These are phyloP conservation scores for Flaveria trinervia DNA, from an alignment of 129 eudicot genomes.

Conservation along the genomic window DNA sequence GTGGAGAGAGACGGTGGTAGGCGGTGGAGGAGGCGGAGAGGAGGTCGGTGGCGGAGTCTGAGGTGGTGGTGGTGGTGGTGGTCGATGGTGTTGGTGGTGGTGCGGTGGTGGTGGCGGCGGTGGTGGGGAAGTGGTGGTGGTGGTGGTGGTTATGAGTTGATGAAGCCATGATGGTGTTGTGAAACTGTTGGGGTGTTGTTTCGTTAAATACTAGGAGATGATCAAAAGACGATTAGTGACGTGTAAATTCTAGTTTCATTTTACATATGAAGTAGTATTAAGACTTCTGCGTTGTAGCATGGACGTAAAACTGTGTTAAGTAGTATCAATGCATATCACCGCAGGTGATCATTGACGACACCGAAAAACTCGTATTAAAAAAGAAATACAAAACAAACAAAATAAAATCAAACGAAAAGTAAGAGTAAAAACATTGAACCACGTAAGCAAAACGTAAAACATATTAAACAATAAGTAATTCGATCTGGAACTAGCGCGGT, in stretches of 20 bases:
- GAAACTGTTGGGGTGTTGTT: conserved; percentile 14
- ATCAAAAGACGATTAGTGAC: conserved; percentile 25
- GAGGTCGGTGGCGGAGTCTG: conserved; percentile 39
- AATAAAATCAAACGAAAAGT: too few species aligned
- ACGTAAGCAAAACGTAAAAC: too few species aligned
- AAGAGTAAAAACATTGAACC: too few species aligned
- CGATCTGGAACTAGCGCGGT: too few species aligned
- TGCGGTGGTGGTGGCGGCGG: conserved; percentile 60
- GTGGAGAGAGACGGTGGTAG: conserved; percentile 43
- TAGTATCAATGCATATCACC: too few species aligned
- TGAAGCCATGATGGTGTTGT: conserved; percentile 32
- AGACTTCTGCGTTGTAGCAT: too few species aligned
- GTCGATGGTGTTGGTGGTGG: conserved; percentile 91
- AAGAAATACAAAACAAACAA: too few species aligned
- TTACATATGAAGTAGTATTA: too few species aligned
- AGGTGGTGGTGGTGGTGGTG: conserved; percentile 39
- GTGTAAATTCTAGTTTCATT: conserved; percentile 11
- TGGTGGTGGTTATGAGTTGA: conserved; percentile 30
- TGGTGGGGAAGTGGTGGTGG: conserved; percentile 32
- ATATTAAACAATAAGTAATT: too few species aligned
- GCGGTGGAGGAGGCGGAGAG: conserved; percentile 77
- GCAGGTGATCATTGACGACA: too few species aligned
- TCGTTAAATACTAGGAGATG: conserved; percentile 18
- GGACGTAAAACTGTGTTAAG: too few species aligned
- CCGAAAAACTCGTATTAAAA: too few species aligned